Evolutionary conservation across 129 eudicot species (phyloP).

Genomic region (Pulicaria dysenterica): DNA sequence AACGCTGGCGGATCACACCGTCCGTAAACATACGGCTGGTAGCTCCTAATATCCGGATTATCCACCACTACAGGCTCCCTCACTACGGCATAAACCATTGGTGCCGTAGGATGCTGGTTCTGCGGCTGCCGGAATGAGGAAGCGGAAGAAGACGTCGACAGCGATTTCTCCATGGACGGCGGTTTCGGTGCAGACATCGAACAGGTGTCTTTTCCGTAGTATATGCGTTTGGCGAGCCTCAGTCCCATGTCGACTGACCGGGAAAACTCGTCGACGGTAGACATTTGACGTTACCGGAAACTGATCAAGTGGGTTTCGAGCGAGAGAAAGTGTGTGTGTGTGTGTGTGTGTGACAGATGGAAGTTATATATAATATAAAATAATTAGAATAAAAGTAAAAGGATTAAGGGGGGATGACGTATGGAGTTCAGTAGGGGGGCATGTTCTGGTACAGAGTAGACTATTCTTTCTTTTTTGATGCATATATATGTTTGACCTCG

Average conservation of each 20-base stretch:
- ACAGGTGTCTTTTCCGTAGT: conserved; percentile 57
- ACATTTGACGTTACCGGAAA: conserved; percentile 15
- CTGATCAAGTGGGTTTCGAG: background rate
- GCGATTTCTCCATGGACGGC: conserved; percentile 46
- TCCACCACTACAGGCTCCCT: conserved; percentile 72
- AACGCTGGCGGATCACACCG: conserved; percentile 86
- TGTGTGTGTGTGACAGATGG: conserved; percentile 10
- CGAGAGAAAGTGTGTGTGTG: conserved; percentile 5
- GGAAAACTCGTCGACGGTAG: conserved; percentile 59
- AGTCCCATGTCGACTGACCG: conserved; percentile 66
- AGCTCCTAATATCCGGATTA: conserved; percentile 91
- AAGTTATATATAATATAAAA: background rate
- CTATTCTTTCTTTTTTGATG: too few relatives aligned
- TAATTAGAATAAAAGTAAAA: too few relatives aligned
- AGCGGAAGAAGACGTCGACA: conserved; percentile 36
- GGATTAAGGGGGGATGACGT: too few relatives aligned
- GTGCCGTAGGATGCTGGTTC: conserved; percentile 57
- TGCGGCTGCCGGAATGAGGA: conserved; percentile 32
- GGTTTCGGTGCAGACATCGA: conserved; percentile 30
- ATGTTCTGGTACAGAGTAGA: too few relatives aligned
- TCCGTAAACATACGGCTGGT: conserved; percentile 95
- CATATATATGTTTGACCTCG: too few relatives aligned
- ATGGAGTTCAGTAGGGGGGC: too few relatives aligned
- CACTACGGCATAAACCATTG: conserved; percentile 82
- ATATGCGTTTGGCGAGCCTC: conserved; percentile 65